A percentile compares a stretch with the other conserved stretches of the same genome.
phyloP scores from a whole-genome alignment of 116 monocot species.

The Posidonia oceanica region DNA sequence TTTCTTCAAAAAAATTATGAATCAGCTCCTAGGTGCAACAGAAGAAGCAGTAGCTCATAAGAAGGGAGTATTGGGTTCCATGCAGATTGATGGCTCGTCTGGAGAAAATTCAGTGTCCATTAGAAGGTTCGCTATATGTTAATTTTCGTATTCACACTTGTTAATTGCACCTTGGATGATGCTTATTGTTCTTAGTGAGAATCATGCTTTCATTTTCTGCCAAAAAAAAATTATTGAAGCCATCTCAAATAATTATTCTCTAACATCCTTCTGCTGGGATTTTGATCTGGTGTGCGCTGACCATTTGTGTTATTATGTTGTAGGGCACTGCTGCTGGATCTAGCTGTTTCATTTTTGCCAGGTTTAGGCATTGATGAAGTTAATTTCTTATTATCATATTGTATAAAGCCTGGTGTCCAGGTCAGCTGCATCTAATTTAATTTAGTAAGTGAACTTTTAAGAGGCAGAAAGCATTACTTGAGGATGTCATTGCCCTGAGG shows the following conservation, averaged over 20 bases:
- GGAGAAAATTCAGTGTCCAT: constrained; percentile 24
- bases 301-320: constrained; percentile 6
- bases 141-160: too few species aligned
- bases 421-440: constrained; percentile 15
- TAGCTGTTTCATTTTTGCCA: constrained; percentile 67
- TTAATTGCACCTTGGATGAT: too few species aligned
- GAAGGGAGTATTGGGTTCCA: constrained; percentile 25
- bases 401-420: constrained; percentile 64
- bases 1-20: constrained; percentile 40
- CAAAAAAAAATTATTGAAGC: too few species aligned
- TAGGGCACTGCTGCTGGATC: constrained; percentile 75
- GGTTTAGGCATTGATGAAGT: constrained; percentile 55
- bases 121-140: constrained; percentile 17
- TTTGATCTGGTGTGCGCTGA: background rate
- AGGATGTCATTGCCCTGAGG: background rate
- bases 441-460: background rate
- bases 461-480: too few species aligned
- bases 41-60: constrained; percentile 30
- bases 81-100: constrained; percentile 47
- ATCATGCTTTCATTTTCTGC: too few species aligned
- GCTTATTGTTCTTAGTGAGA: too few species aligned
- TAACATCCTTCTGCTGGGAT: background rate
- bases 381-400: constrained; percentile 32
- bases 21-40: constrained; percentile 44
- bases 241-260: background rate